Conservation (phyloP, 805 yeast species). For the Yarrowia hollandica region DNA sequence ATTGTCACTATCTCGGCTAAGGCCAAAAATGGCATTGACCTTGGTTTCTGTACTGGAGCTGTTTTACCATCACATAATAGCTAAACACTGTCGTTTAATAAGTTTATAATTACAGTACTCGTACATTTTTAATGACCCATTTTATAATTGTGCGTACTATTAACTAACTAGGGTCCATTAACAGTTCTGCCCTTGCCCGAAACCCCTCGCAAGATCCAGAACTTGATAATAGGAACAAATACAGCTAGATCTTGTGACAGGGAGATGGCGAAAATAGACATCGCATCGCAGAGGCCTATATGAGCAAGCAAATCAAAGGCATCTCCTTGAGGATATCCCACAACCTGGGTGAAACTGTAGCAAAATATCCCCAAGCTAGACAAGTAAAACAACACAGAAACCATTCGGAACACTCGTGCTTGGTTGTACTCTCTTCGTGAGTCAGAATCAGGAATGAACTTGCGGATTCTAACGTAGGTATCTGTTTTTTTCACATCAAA, state of each 20-base stretch:
- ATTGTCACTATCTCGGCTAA: slow-evolving; percentile 21
- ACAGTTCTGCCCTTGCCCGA: neutral
- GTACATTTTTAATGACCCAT: too few relatives aligned
- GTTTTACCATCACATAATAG: neutral
- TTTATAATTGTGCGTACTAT: too few relatives aligned
- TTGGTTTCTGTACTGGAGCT: slow-evolving; percentile 7
- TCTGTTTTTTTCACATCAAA: slow-evolving; percentile 23
- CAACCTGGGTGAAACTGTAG: slow-evolving; percentile 30
- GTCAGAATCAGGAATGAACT: slow-evolving; percentile 29
- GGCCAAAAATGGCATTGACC: neutral
- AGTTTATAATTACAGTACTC: too few relatives aligned
- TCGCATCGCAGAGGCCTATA: slow-evolving; percentile 32
- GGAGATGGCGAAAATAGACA: slow-evolving; percentile 30
- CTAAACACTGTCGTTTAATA: too few relatives aligned
- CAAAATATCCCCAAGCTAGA: slow-evolving; percentile 24
- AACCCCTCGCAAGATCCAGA: slow-evolving; percentile 4
- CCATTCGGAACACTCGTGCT: slow-evolving; percentile 28
- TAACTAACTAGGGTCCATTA: too few relatives aligned
- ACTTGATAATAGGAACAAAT: slow-evolving; percentile 23
- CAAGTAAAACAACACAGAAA: slow-evolving; percentile 31
- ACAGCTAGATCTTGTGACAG: slow-evolving; percentile 32
- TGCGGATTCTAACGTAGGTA: slow-evolving; percentile 27
- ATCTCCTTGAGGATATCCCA: slow-evolving; percentile 29
- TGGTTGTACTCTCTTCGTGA: slow-evolving; percentile 30
- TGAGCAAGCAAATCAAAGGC: slow-evolving; percentile 32